phyloP scores from a whole-genome alignment of 495 filamentous ascomycete species.

The Lophiostoma macrostomum region DNA sequence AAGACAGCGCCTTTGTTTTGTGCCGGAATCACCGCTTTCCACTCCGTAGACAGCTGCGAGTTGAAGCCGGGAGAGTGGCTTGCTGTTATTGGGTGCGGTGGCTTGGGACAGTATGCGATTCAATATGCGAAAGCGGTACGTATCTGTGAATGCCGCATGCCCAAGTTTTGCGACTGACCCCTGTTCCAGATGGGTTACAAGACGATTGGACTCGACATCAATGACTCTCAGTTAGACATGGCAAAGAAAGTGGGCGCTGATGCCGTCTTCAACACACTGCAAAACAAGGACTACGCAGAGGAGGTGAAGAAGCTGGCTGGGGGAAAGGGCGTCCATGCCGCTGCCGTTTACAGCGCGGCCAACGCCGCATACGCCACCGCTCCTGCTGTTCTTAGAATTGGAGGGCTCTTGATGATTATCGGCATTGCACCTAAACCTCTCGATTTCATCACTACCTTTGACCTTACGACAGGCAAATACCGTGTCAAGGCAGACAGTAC shows the following conservation, averaged over 20 bases:
- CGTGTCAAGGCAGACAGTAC: conserved; percentile 38
- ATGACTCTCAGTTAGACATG: conserved; percentile 36
- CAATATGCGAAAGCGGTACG: conserved; percentile 37
- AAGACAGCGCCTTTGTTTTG: conserved; percentile 41
- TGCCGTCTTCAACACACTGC: conserved; percentile 41
- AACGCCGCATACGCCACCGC: conserved; percentile 37
- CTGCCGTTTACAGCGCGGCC: conserved; percentile 41
- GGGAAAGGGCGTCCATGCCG: conserved; percentile 39
- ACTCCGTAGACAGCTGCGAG: conserved; percentile 43
- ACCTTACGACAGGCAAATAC: conserved; percentile 34
- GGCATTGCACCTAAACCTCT: conserved; percentile 41
- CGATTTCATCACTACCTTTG: conserved; percentile 34
- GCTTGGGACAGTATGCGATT: conserved; percentile 33
- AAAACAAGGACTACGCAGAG: conserved; percentile 38
- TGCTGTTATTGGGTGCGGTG: conserved; percentile 31
- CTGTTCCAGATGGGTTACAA: conserved; percentile 30
- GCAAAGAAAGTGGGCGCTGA: conserved; percentile 36
- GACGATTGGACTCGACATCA: conserved; percentile 36
- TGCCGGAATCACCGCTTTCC: conserved; percentile 45
- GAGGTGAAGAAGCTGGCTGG: conserved; percentile 40
- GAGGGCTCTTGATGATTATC: conserved; percentile 45
- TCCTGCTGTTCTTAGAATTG: conserved; percentile 28
- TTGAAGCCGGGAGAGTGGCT: conserved; percentile 41
- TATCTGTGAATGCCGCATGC: neutral
- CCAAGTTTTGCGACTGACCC: neutral